Base-by-base conservation (phyloP, 768 basidiomycete genomes). In the Termitomyces bulborhizus region DNA sequence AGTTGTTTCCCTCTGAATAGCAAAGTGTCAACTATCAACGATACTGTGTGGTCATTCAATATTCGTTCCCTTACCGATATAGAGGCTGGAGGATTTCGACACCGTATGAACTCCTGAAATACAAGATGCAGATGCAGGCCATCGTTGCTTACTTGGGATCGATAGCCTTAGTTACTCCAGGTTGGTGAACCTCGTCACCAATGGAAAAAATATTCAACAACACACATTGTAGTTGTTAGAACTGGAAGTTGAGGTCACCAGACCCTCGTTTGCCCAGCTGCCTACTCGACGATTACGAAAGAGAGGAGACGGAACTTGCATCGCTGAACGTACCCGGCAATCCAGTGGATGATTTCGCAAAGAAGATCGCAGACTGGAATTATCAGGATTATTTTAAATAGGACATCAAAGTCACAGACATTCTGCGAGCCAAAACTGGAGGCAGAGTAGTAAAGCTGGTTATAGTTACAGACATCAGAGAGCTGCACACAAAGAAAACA, bases 341-440 rank as follows among this genome's bases (percentile, higher is more conserved):
- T n/a, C 78, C 79, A 21, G 76, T 78, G 15, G 71, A 68, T 4
- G 77, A 79, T 56, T 73, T 79, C 1, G 80, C 79, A 4, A 80
- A 70, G 66, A 81, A 82, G 29, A 83, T 79, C 2, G 74, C 81
- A 12, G 75, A 77, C 73, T 80, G 46, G 6, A 27, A 16, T 43
- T 24, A 4, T 32, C 32, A 54, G 3, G 12, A 24, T 42, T 5
- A 12, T 12, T 11, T 42, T 12, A 6, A 13, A 4, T 2, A 43
- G 12, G n/a, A 43, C 9, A 12, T 43, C 21, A 18, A n/a, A 43
- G 42, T 24, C 5, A 42, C 13, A 37, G 34, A 75, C 75, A 9
- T 77, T 77, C 62, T 78, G 76, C 0, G 76, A 79, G 21, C 80
- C 80, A 59, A 81, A 80, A 47, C 70, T 75, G 2, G 80, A 81